Percentiles rank a stretch among this genome's conserved stretches.
Evolutionary conservation across 2,329 filamentous ascomycete genomes (phyloP).

Genomic region (Exophiala lecanii-corni): DNA sequence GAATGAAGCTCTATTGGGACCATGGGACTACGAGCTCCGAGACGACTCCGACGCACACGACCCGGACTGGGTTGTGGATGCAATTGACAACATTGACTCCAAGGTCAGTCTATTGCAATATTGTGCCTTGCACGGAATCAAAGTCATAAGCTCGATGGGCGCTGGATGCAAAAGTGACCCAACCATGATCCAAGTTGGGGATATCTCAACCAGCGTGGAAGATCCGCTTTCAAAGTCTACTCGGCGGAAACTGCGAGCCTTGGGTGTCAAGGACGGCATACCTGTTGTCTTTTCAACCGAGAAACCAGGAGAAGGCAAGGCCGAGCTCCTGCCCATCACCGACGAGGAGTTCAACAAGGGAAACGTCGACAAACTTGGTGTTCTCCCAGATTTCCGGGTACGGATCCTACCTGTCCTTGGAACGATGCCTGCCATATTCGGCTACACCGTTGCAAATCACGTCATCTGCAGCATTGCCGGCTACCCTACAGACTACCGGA

Average conservation of each 20-base stretch:
- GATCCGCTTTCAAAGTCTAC: conserved; percentile 85
- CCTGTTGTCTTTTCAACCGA: conserved; percentile 91
- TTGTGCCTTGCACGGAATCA: conserved; percentile 71
- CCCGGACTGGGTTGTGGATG: conserved; percentile 90
- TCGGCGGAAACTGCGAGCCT: conserved; percentile 67
- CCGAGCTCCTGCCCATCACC: conserved; percentile 75
- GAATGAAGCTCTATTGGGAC: conserved; percentile 62
- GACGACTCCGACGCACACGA: conserved; percentile 43
- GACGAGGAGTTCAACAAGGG: conserved; percentile 88
- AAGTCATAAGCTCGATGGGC: conserved; percentile 92
- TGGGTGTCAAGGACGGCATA: conserved; percentile 78
- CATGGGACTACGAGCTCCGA: conserved; percentile 55
- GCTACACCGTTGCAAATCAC: conserved; percentile 86
- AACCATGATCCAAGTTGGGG: conserved; percentile 81
- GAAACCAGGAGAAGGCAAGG: conserved; percentile 84
- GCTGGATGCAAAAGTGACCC: conserved; percentile 87
- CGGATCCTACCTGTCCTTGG: conserved; percentile 92
- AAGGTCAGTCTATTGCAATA: conserved; percentile 89
- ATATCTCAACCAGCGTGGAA: conserved; percentile 82
- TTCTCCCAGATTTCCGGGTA: conserved; percentile 86
- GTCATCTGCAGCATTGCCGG: conserved; percentile 75
- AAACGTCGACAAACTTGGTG: conserved; percentile 76
- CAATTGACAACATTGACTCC: conserved; percentile 96
- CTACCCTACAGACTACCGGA: conserved; percentile 77
- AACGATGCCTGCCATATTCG: conserved; percentile 96